phyloP scores from a whole-genome alignment of 176 grass and related monocot species.

The Chloris gayana region DNA sequence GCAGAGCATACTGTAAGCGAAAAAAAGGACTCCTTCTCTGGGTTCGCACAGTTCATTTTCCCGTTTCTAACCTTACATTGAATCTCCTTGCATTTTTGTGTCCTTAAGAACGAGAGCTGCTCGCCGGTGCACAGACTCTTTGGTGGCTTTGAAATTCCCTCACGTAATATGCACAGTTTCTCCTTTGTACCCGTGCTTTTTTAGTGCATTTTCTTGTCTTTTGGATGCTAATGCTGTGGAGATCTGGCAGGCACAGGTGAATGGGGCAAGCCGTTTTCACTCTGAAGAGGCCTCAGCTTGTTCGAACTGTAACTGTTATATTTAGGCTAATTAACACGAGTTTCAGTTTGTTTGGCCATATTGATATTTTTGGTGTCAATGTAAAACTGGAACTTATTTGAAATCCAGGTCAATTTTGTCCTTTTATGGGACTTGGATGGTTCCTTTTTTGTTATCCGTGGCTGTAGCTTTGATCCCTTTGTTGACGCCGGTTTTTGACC shows the following conservation, averaged over 20 bases:
- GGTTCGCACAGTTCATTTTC: neutral
- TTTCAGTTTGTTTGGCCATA: neutral
- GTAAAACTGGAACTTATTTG: neutral
- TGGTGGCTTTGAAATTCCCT: constrained; percentile 14
- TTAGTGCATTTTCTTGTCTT: neutral
- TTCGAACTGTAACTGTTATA: constrained; percentile 31
- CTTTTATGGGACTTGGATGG: neutral
- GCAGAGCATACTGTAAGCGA: constrained; percentile 56
- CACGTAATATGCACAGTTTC: constrained; percentile 26
- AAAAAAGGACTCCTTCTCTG: neutral
- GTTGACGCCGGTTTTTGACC: too few species aligned
- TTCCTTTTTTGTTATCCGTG: neutral
- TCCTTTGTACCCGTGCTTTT: neutral
- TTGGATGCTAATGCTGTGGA: neutral
- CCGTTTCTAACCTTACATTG: constrained; percentile 17
- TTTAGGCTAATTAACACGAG: neutral
- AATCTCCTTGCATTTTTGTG: neutral
- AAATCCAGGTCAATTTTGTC: neutral
- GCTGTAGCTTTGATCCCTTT: constrained; percentile 1
- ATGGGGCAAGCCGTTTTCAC: constrained; percentile 39
- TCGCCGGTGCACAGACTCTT: constrained; percentile 43
- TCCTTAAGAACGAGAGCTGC: constrained; percentile 53
- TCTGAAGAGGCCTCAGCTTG: constrained; percentile 39
- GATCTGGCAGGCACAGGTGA: constrained; percentile 32
- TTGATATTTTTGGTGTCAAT: neutral